Evolutionary conservation across 768 basidiomycete genomes (phyloP), one percentile per base, ranked within the genome.

Genomic region (Termitomyces sp.): DNA sequence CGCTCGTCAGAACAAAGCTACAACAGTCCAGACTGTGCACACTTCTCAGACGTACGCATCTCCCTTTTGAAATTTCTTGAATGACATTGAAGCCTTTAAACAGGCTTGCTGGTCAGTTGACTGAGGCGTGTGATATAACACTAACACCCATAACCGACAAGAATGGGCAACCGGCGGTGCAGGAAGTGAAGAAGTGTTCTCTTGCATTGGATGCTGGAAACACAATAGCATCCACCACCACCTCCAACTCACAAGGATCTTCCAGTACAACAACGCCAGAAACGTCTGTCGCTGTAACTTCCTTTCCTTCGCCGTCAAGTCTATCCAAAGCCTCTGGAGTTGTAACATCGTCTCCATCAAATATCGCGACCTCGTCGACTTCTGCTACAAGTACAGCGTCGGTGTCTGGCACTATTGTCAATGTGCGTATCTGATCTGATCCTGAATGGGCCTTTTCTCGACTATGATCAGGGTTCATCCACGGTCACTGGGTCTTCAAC

Each of bases 41-140:
- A 77, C 72, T 33, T 74, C 75, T 55, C 66, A 76, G 63, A 79
- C 77, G 82, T 85, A 71, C 69, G 82, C 63, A 47, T 30, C 63
- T 56, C n/a, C 5, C 43, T 52, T 41, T 30, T n/a, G 1, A 30
- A 52, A 10, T 46, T 52, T 28, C 6, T 2, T 48, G n/a, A 51
- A 43, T 30, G 41, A 54, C 52, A 60, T 55, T 63, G 52, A 65
- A 32, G 52, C 28, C 33, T 55, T 43, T 26, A n/a, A 28, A n/a
- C 59, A 85, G 84, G 53, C 56, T 75, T 46, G 71, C 76, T 56
- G 85, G 86, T 18, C 67, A 70, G 30, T 71, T 84, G 68, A 80
- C 74, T 43, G 75, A 84, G 71, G 83, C 77, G n/a, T 88, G 87
- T 66, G 73, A 78, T 10, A 71, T 84, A 49, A 79, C 80, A 10